Base-by-base conservation (phyloP, 805 yeast genomes). In the Starmerella bombi region DNA sequence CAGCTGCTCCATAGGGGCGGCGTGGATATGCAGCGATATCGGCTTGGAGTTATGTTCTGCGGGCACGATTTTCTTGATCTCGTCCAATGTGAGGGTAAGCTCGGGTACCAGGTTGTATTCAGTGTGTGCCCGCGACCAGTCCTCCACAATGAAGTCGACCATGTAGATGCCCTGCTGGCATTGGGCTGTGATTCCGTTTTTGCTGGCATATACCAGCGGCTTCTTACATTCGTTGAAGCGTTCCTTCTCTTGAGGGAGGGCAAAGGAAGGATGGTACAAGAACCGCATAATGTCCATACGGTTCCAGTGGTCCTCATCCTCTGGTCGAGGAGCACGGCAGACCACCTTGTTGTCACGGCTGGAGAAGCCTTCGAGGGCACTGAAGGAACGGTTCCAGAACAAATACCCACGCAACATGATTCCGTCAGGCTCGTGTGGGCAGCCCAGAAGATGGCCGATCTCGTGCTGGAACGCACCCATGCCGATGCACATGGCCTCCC, bases 391-490 rank as follows among this genome's bases (percentile, higher is more conserved):
- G 58, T 85, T 80, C 68, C 84, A 72, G 43, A 77, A 73, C 17
- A 76, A 66, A 56, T 86, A 91, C 43, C 80, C 94, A 43, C 96
- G 67, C 29, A 84, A 61, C 97, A 88, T 91, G 21, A 88, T 80
- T 16, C 97, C 97, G 49, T 69, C 65, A 12, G 77, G 80, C 59
- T 85, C 91, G 60, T 88, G 97, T 0, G 97, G 96, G 48, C 88
- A 80, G 0, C 95, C 94, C 32, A 88, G 64, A 21, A 74, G 63
- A 58, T 88, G 97, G 1, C 98, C 97, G 38, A 88, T 78, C 57
- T 88, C 97, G 59, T 88, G 97, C 79, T 86, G 69, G 52, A 85
- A 86, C 0, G 97, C 96, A 34, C 98, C 97, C 51, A 82, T 56
- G 1, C 95, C 82, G 28, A 88, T 71, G 44, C 80, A 79, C 34